These are phyloP conservation scores for Penium margaritaceum DNA, from an alignment of 139 green algal genomes.

Conservation along the genomic window DNA sequence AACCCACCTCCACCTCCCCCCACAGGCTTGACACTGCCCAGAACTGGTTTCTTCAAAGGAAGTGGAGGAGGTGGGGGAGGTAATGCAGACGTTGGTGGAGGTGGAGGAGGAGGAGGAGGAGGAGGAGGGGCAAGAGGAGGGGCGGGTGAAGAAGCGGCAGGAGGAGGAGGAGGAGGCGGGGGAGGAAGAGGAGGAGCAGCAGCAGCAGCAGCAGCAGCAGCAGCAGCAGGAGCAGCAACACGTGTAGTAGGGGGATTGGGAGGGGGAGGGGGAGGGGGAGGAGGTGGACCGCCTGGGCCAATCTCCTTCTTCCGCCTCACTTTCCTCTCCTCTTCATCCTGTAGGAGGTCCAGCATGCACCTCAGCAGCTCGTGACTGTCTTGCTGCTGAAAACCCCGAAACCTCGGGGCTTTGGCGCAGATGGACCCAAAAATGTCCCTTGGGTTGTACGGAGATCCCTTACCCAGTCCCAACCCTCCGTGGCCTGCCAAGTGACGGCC, in stretches of 20 bases:
- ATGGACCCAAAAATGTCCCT: constrained; percentile 57
- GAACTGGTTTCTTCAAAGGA: background rate
- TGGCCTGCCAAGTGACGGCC: too few species aligned
- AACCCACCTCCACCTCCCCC: background rate
- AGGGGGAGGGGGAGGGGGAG: constrained; percentile 24
- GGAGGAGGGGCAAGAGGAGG: background rate
- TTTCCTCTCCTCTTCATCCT: constrained; percentile 21
- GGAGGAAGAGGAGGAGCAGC: background rate
- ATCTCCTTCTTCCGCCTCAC: constrained; percentile 1
- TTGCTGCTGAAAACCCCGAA: constrained; percentile 64
- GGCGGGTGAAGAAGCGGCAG: background rate
- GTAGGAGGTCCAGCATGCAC: constrained; percentile 49
- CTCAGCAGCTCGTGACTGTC: constrained; percentile 61
- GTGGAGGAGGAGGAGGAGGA: too few species aligned
- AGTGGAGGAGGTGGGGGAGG: background rate
- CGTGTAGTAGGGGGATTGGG: background rate
- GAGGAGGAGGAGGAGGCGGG: constrained; percentile 6
- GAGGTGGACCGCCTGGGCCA: background rate
- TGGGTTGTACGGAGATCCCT: constrained; percentile 56
- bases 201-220: background rate
- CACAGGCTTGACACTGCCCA: background rate
- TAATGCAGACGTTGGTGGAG: background rate
- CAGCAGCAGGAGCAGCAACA: background rate
- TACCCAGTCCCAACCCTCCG: too few species aligned
- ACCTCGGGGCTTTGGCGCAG: constrained; percentile 52